phyloP scores from a whole-genome alignment of 345 rosid genomes.

The Chamaenerion angustifolium region DNA sequence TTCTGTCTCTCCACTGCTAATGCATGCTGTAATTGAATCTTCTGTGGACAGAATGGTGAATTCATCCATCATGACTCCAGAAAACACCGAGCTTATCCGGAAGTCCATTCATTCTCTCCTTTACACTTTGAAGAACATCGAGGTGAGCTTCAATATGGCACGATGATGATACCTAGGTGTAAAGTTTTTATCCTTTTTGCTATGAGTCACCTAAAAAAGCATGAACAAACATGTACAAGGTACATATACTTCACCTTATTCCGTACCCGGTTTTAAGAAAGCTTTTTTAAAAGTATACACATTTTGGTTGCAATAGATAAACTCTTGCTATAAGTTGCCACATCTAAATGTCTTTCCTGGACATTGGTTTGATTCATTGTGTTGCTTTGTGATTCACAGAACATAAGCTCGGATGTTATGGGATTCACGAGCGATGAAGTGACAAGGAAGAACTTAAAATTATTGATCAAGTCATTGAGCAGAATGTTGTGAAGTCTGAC shows the following conservation, averaged over 20 bases:
- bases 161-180: too few relatives aligned
- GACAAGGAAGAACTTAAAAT: slow-evolving; percentile 72
- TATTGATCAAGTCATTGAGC: slow-evolving; percentile 88
- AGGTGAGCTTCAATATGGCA: slow-evolving; percentile 28
- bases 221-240: too few relatives aligned
- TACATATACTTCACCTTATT: too few relatives aligned
- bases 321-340: not conserved
- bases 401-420: slow-evolving; percentile 87
- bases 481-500: slow-evolving; percentile 45
- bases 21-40: not conserved
- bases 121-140: slow-evolving; percentile 84
- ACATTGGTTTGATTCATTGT: too few relatives aligned
- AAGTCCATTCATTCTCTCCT: slow-evolving; percentile 75
- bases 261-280: not conserved
- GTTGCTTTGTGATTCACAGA: slow-evolving; percentile 25
- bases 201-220: too few relatives aligned
- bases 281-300: not conserved
- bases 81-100: slow-evolving; percentile 73
- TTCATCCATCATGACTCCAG: slow-evolving; percentile 80
- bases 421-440: slow-evolving; percentile 98
- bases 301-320: too few relatives aligned
- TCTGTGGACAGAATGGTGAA: slow-evolving; percentile 42
- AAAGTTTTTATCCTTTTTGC: too few relatives aligned
- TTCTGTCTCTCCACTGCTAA: not conserved
- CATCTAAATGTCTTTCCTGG: too few relatives aligned